These are phyloP conservation scores for Acanthamoeba castellanii DNA, from an alignment of 208 protist genomes.

Conservation along the genomic window DNA sequence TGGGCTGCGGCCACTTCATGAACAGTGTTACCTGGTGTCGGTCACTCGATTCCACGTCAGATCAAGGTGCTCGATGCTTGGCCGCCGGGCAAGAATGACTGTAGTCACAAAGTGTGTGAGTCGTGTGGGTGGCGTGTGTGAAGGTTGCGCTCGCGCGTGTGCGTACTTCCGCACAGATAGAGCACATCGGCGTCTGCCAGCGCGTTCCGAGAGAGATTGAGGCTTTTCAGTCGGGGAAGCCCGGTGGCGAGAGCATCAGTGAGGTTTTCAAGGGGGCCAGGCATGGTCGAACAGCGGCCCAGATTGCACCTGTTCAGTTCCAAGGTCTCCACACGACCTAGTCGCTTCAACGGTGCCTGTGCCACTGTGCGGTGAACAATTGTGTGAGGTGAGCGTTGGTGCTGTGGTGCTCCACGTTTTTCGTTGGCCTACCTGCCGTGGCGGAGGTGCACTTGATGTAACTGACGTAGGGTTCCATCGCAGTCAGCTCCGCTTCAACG, in stretches of 20 bases:
- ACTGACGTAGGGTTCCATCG: neutral
- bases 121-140: neutral
- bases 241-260: neutral
- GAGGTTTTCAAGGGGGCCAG: neutral
- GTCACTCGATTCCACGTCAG: neutral
- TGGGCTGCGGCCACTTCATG: too few species aligned
- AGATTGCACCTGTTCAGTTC: neutral
- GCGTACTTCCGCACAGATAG: neutral
- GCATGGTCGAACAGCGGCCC: neutral
- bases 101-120: neutral
- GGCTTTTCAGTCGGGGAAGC: neutral
- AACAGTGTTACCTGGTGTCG: neutral
- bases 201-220: neutral
- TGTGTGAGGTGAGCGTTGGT: too few species aligned
- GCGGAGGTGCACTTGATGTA: neutral
- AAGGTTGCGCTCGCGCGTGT: too few species aligned
- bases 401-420: neutral
- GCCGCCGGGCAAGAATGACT: neutral
- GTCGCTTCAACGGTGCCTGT: neutral
- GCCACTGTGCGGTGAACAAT: neutral
- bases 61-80: neutral
- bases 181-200: neutral
- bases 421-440: neutral
- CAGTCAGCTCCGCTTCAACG: neutral
- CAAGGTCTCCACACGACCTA: neutral